phyloP scores from a whole-genome alignment of 176 grass and related monocot species.

The Bolboschoenus planiculmis region DNA sequence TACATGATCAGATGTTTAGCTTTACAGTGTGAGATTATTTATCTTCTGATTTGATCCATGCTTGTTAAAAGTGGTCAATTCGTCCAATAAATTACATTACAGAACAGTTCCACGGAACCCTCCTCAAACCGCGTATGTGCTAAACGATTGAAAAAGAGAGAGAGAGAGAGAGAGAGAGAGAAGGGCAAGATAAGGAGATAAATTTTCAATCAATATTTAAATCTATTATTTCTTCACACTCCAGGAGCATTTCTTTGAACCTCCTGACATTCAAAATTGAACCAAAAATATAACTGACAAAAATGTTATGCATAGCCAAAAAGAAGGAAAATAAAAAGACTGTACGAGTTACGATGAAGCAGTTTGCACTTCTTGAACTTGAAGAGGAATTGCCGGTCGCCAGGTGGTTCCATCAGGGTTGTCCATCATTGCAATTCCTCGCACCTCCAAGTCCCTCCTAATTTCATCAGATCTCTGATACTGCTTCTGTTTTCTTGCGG shows the following conservation, averaged over 20 bases:
- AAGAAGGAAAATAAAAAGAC: background rate
- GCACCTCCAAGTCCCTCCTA: slow-evolving; percentile 48
- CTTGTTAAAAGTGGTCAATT: background rate
- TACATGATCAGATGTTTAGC: background rate
- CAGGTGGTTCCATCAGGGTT: slow-evolving; percentile 59
- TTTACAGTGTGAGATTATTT: background rate
- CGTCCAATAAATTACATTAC: background rate
- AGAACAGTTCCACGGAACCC: background rate
- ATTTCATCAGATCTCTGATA: slow-evolving; percentile 75
- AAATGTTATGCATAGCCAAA: background rate
- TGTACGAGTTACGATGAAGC: background rate
- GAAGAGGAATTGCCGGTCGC: slow-evolving; percentile 48
- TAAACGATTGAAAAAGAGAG: background rate
- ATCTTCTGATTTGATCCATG: background rate
- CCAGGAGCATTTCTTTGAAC: background rate
- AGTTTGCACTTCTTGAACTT: slow-evolving; percentile 22
- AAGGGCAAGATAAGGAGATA: no score
- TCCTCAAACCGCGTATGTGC: background rate
- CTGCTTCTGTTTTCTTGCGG: slow-evolving; percentile 65
- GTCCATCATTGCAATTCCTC: slow-evolving; percentile 81
- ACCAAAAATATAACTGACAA: background rate
- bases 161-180: no score
- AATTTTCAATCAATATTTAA: background rate
- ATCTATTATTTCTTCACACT: background rate
- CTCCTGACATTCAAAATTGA: background rate